Evolutionary conservation across 73 alveolate genomes (phyloP).

Genomic region (Paramecium sonneborni): DNA sequence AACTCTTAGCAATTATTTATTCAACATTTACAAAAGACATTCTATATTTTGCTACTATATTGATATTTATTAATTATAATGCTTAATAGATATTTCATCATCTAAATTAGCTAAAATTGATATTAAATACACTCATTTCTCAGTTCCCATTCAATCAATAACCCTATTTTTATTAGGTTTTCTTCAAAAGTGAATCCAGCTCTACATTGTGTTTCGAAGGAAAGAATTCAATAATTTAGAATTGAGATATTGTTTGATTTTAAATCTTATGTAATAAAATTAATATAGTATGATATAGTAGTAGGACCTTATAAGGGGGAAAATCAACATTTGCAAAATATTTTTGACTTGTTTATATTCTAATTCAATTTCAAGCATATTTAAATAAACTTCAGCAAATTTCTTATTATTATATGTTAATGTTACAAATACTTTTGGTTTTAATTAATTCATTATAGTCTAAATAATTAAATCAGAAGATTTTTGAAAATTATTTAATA

Average conservation of each 20-base stretch:
- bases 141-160: not conserved
- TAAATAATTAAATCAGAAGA: not conserved
- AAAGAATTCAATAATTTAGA: not conserved
- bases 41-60: not conserved
- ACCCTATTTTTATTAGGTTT: not conserved
- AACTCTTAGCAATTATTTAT: not conserved
- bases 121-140: not conserved
- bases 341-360: not conserved
- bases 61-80: not conserved
- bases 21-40: slow-evolving; percentile 11
- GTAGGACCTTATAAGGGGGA: not conserved
- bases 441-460: not conserved
- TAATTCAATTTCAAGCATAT: not conserved
- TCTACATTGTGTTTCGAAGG: not conserved
- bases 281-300: not conserved
- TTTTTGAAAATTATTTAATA: not conserved
- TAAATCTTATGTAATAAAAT: not conserved
- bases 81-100: not conserved
- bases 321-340: not conserved
- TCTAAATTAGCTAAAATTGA: not conserved
- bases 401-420: not conserved
- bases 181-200: not conserved
- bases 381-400: not conserved
- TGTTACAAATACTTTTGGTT: not conserved
- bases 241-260: not conserved